A percentile compares a stretch with the other conserved stretches of the same genome.
phyloP scores from a whole-genome alignment of 208 protist genomes.

The Naegleria fowleri region DNA sequence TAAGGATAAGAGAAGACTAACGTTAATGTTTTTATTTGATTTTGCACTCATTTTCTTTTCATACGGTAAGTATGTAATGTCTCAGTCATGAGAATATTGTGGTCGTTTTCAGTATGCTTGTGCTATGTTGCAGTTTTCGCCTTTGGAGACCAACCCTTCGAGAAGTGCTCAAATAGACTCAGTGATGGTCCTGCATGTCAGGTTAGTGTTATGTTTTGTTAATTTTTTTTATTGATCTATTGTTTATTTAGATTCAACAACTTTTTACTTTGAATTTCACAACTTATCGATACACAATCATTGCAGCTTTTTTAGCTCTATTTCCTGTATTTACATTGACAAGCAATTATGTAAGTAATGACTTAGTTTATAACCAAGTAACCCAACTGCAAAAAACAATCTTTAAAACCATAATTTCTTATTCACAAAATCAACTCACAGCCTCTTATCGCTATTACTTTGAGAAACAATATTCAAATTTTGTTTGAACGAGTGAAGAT shows the following conservation, averaged over 20 bases:
- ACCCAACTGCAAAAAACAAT: no score
- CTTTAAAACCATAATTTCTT: no score
- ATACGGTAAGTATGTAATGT: conserved; percentile 23
- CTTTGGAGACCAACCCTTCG: conserved; percentile 36
- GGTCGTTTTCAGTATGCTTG: neutral
- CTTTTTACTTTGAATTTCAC: conserved; percentile 36
- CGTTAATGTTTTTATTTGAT: conserved; percentile 33
- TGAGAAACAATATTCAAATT: conserved; percentile 49
- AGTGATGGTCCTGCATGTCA: conserved; percentile 24
- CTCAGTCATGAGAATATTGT: neutral
- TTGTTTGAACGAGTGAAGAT: conserved; percentile 31
- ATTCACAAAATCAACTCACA: no score
- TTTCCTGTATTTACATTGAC: conserved; percentile 56
- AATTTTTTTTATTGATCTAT: neutral
- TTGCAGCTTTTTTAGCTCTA: conserved; percentile 45
- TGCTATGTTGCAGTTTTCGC: conserved; percentile 42
- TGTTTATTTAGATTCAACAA: neutral
- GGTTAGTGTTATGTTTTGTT: no score
- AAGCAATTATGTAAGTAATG: conserved; percentile 41
- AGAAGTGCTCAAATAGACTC: conserved; percentile 30
- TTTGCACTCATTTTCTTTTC: conserved; percentile 38
- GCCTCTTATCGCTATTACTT: conserved; percentile 50
- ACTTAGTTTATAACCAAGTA: no score
- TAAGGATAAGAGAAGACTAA: conserved; percentile 38
- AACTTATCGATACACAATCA: conserved; percentile 22